Conservation (phyloP, 306 rosid genomes). For the Acacia confusa region DNA sequence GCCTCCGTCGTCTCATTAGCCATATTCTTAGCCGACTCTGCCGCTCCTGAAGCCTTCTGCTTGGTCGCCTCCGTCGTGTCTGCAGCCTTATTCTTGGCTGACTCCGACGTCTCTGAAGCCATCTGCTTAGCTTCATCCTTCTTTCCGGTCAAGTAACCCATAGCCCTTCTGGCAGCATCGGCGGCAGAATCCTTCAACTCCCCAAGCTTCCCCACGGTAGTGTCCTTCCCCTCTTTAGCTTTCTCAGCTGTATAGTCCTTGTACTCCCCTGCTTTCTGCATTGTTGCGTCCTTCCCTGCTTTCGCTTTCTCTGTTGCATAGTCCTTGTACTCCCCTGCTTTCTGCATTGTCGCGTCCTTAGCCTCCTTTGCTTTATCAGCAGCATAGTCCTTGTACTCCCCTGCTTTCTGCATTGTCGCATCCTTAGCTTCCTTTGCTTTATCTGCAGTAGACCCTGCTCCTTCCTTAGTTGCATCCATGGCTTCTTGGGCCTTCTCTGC, state of each 20-base stretch:
- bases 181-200: constrained; percentile 60
- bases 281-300: constrained; percentile 2
- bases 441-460: neutral
- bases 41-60: constrained; percentile 33
- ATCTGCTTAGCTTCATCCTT: constrained; percentile 57
- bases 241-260: constrained; percentile 46
- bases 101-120: constrained; percentile 44
- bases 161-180: constrained; percentile 50
- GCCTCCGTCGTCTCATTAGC: constrained; percentile 42
- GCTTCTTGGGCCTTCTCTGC: constrained; percentile 21
- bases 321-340: constrained; percentile 35
- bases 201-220: constrained; percentile 49
- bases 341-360: constrained; percentile 16
- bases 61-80: constrained; percentile 64
- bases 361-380: constrained; percentile 22
- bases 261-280: constrained; percentile 24
- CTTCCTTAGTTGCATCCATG: neutral
- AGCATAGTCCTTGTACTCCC: neutral
- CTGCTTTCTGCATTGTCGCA: neutral
- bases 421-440: constrained; percentile 35
- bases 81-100: constrained; percentile 31
- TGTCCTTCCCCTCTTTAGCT: constrained; percentile 53
- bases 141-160: constrained; percentile 60
- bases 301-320: constrained; percentile 26
- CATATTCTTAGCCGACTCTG: constrained; percentile 44